Percentiles rank a stretch among this genome's conserved stretches.
phyloP scores from a whole-genome alignment of 2,329 filamentous ascomycete genomes.

The Fusarium camptoceras region DNA sequence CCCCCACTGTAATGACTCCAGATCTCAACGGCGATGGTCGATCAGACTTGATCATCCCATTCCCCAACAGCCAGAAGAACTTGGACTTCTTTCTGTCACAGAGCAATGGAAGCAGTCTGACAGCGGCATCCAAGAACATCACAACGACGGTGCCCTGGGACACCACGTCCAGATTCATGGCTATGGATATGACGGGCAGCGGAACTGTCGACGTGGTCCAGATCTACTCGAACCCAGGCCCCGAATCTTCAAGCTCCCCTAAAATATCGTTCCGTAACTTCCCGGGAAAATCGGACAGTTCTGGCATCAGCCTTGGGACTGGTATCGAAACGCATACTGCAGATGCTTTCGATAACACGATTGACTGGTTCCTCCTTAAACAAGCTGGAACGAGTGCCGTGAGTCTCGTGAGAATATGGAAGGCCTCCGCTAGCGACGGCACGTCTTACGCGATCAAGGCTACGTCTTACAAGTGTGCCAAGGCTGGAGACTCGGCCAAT shows the following conservation, averaged over 20 bases:
- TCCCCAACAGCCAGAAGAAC: neutral
- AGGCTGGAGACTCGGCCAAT: neutral
- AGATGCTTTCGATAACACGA: neutral
- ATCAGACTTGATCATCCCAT: neutral
- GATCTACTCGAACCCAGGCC: neutral
- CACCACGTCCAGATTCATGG: neutral
- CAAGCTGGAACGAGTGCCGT: neutral
- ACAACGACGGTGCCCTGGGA: neutral
- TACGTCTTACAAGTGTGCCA: neutral
- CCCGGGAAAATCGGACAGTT: neutral
- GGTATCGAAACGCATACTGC: neutral
- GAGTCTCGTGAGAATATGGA: neutral
- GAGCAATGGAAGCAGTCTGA: neutral
- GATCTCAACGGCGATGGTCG: neutral
- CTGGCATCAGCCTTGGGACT: neutral
- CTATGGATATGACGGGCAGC: neutral
- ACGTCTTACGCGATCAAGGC: neutral
- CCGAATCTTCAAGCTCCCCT: too few relatives aligned
- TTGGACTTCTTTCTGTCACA: neutral
- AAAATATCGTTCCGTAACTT: neutral
- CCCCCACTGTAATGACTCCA: neutral
- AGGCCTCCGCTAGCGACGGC: neutral
- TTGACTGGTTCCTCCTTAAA: neutral
- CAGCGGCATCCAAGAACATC: neutral
- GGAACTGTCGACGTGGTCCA: neutral